Conservation (phyloP, 2,329 filamentous ascomycete genomes). For the Gyromitra esculenta region DNA sequence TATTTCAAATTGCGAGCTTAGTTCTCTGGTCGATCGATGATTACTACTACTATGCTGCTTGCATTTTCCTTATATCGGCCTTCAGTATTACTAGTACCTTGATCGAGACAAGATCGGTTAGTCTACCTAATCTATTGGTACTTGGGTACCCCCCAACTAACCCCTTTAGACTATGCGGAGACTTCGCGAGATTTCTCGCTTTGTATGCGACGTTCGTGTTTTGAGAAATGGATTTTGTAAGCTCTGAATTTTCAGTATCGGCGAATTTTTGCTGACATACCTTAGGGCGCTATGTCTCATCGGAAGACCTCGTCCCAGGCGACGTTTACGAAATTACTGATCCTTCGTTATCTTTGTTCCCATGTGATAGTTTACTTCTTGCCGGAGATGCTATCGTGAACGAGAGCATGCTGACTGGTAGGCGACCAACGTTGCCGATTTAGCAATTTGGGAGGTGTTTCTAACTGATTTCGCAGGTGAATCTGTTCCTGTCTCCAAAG, state of each 20-base stretch:
- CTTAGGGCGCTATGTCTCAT: slow-evolving; percentile 81
- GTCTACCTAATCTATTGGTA: slow-evolving; percentile 58
- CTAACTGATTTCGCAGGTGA: slow-evolving; percentile 69
- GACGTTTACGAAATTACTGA: slow-evolving; percentile 98
- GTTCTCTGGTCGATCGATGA: slow-evolving; percentile 93
- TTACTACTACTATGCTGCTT: slow-evolving; percentile 97
- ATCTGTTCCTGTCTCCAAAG: slow-evolving; percentile 95
- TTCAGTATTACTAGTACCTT: slow-evolving; percentile 91
- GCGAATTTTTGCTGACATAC: slow-evolving; percentile 57
- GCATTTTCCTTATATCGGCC: slow-evolving; percentile 93
- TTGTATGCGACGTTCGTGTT: slow-evolving; percentile 94
- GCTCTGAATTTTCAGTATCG: slow-evolving; percentile 3
- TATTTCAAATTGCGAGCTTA: slow-evolving; percentile 95
- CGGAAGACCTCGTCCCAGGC: slow-evolving; percentile 88
- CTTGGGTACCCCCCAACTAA: slow-evolving; percentile 43
- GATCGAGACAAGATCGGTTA: slow-evolving; percentile 83
- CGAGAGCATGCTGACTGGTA: slow-evolving; percentile 94
- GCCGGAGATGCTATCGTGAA: slow-evolving; percentile 98
- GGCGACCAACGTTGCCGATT: slow-evolving; percentile 38
- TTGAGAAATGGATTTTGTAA: slow-evolving; percentile 92
- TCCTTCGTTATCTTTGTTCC: slow-evolving; percentile 85
- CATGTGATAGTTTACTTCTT: slow-evolving; percentile 88
- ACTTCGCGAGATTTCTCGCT: slow-evolving; percentile 87
- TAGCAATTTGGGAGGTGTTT: neutral
- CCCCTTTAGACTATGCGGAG: slow-evolving; percentile 79